phyloP scores from a whole-genome alignment of 2,329 filamentous ascomycete species.

The Peltaster fructicola region DNA sequence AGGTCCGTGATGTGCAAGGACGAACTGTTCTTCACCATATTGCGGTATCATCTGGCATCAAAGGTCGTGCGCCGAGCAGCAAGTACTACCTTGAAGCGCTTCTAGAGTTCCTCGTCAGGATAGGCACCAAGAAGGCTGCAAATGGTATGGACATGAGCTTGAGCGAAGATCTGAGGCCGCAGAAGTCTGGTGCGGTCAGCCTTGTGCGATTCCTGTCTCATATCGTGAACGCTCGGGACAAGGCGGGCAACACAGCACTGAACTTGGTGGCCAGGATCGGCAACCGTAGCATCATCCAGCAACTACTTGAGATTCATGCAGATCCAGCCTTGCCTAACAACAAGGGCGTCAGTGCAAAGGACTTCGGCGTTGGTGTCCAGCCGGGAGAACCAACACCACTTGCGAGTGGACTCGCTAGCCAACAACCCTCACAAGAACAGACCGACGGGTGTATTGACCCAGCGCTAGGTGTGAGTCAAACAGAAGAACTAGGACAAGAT shows the following conservation, averaged over 20 bases:
- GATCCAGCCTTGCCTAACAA: constrained; percentile 85
- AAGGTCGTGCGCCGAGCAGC: constrained; percentile 76
- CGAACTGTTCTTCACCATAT: constrained; percentile 92
- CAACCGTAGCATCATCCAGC: constrained; percentile 89
- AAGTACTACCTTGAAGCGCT: constrained; percentile 92
- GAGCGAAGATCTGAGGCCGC: too few relatives aligned
- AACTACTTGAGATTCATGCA: constrained; percentile 84
- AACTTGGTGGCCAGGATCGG: constrained; percentile 88
- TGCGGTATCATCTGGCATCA: constrained; percentile 86
- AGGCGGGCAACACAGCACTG: constrained; percentile 82
- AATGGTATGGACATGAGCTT: constrained; percentile 13
- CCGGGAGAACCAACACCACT: constrained; percentile 21
- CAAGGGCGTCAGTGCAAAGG: constrained; percentile 72
- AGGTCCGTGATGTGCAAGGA: constrained; percentile 74
- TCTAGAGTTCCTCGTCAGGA: constrained; percentile 82
- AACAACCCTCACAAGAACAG: constrained; percentile 10
- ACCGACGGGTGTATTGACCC: constrained; percentile 24
- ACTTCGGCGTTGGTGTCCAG: constrained; percentile 78
- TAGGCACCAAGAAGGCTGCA: constrained; percentile 24
- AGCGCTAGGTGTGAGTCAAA: constrained; percentile 24
- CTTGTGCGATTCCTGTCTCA: constrained; percentile 90
- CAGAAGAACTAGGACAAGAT: constrained; percentile 61
- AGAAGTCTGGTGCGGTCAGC: constrained; percentile 50
- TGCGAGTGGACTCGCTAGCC: constrained; percentile 10
- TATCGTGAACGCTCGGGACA: constrained; percentile 90